Conservation (phyloP, 2,329 filamentous ascomycete species). For the Didymella segeticola region DNA sequence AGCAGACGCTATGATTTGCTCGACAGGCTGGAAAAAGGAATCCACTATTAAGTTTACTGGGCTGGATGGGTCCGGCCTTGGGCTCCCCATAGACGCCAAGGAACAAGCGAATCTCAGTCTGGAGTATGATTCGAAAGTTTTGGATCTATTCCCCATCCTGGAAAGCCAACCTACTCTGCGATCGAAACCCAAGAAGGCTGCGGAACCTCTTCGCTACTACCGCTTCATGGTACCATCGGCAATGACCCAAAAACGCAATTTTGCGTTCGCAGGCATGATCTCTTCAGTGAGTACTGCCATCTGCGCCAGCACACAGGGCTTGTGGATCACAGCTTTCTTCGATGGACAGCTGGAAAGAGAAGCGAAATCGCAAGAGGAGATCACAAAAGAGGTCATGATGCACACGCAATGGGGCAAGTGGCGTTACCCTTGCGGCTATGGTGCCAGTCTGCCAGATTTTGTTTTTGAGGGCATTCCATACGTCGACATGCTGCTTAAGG, state of each 20-base stretch:
- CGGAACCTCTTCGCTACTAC: constrained; percentile 47
- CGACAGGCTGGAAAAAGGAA: constrained; percentile 8
- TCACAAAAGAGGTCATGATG: constrained; percentile 61
- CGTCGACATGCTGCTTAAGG: constrained; percentile 62
- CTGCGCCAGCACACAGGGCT: constrained; percentile 48
- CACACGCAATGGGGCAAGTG: constrained; percentile 59
- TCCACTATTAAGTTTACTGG: constrained; percentile 12
- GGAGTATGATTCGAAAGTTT: constrained; percentile 60
- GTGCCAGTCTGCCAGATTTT: constrained; percentile 69
- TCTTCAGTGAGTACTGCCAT: constrained; percentile 46
- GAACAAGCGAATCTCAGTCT: constrained; percentile 60
- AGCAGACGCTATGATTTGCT: constrained; percentile 9
- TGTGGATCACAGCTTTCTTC: constrained; percentile 68
- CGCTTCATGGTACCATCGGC: constrained; percentile 51
- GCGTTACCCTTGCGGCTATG: constrained; percentile 68
- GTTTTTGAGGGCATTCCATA: constrained; percentile 80
- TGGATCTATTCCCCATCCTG: constrained; percentile 60
- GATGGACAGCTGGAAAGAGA: constrained; percentile 54
- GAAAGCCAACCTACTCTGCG: constrained; percentile 53
- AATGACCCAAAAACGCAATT: constrained; percentile 11
- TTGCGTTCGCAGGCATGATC: constrained; percentile 37
- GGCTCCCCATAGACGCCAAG: constrained; percentile 9
- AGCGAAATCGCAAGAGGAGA: constrained; percentile 16
- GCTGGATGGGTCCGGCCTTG: constrained; percentile 10
- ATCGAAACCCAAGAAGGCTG: constrained; percentile 12